A percentile compares a stretch with the other conserved stretches of the same genome.
Conservation (phyloP, 176 grass and related monocot genomes). For the Raddia guianensis region DNA sequence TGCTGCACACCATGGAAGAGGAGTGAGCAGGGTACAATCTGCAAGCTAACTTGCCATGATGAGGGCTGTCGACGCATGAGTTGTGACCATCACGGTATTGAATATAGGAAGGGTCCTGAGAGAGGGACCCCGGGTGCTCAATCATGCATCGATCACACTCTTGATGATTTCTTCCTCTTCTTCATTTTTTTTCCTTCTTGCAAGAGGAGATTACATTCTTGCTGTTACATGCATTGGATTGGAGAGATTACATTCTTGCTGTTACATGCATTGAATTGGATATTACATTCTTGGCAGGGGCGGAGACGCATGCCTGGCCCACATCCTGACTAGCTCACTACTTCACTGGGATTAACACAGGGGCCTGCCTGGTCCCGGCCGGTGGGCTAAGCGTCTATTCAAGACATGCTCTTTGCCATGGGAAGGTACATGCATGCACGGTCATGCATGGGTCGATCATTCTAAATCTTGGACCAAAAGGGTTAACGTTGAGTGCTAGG, state of each 20-base stretch:
- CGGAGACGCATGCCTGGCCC: not conserved
- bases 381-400: conserved; percentile 12
- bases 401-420: conserved; percentile 22
- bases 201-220: conserved; percentile 28
- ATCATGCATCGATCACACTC: conserved; percentile 49
- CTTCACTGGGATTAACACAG: not conserved
- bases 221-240: conserved; percentile 54
- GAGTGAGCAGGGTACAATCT: conserved; percentile 5
- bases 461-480: not conserved
- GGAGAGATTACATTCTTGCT: conserved; percentile 37
- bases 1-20: not conserved
- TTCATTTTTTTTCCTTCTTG: no score
- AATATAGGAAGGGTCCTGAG: conserved; percentile 54
- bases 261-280: conserved; percentile 51
- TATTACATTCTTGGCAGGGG: not conserved
- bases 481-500: not conserved
- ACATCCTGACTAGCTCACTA: not conserved
- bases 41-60: conserved; percentile 45
- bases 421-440: not conserved
- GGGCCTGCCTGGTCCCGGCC: not conserved
- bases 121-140: conserved; percentile 44
- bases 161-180: no score
- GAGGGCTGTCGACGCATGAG: conserved; percentile 45
- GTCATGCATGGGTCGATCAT: not conserved
- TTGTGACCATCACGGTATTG: conserved; percentile 85